These are phyloP conservation scores for Colletotrichum plurivorum DNA, from an alignment of 2,329 filamentous ascomycete genomes.

Conservation along the genomic window DNA sequence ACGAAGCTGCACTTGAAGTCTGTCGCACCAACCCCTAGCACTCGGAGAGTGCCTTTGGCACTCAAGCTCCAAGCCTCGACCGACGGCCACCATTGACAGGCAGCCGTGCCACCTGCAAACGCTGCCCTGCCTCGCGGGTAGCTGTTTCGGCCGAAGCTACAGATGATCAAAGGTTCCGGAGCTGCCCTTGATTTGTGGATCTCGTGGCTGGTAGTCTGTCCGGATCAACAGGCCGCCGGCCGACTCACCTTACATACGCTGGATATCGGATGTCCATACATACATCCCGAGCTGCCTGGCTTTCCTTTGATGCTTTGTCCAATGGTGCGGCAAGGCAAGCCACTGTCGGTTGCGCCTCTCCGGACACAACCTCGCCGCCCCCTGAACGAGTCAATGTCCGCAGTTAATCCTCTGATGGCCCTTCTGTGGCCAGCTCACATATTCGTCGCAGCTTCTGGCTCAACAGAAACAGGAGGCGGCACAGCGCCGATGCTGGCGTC, in stretches of 20 bases:
- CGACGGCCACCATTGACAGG: too few species aligned
- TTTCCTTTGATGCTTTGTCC: slow-evolving; percentile 10
- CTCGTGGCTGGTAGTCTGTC: neutral
- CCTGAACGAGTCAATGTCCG: neutral
- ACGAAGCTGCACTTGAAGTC: neutral
- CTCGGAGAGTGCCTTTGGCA: neutral
- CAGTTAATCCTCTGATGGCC: neutral
- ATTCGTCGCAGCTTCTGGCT: neutral
- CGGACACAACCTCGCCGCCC: slow-evolving; percentile 1
- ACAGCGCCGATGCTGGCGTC: slow-evolving; percentile 22
- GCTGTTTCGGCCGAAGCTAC: slow-evolving; percentile 15
- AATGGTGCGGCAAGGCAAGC: slow-evolving; percentile 24
- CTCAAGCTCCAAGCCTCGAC: neutral
- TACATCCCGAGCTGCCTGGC: neutral
- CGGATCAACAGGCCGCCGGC: slow-evolving; percentile 2
- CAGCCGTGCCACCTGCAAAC: neutral
- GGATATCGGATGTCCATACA: neutral
- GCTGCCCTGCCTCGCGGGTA: neutral
- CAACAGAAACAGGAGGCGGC: slow-evolving; percentile 18
- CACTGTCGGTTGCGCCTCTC: slow-evolving; percentile 19
- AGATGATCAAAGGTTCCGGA: neutral
- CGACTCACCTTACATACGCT: too few species aligned
- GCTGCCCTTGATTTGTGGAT: slow-evolving; percentile 8
- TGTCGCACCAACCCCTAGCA: neutral
- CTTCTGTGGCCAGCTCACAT: neutral